Percentiles rank a stretch among this genome's conserved stretches.
Evolutionary conservation across 306 rosid species (phyloP).

Genomic region (Cicer pinnatifidum): DNA sequence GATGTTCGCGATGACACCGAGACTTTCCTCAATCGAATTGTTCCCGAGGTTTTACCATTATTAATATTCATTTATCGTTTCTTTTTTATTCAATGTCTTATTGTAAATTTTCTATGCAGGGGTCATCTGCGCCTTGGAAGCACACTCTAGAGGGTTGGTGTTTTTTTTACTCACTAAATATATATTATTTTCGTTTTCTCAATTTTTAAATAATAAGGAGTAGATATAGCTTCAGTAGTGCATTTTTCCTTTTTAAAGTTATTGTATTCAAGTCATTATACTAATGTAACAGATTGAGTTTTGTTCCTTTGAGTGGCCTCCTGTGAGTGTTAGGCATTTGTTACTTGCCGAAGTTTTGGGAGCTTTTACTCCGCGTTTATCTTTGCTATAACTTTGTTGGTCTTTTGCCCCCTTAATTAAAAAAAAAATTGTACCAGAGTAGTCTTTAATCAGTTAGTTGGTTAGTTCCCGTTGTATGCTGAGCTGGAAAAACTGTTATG

Average conservation of each 20-base stretch:
- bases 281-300: neutral
- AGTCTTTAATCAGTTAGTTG: neutral
- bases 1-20: slow-evolving; percentile 90
- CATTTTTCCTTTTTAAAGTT: neutral
- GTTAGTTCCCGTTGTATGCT: neutral
- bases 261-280: neutral
- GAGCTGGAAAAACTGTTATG: neutral
- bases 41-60: slow-evolving; percentile 73
- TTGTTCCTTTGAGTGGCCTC: no score
- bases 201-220: neutral
- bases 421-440: no score
- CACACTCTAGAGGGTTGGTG: slow-evolving; percentile 85
- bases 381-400: no score
- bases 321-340: no score
- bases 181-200: neutral
- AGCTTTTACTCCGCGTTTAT: no score
- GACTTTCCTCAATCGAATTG: slow-evolving; percentile 74
- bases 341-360: no score
- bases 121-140: slow-evolving; percentile 89
- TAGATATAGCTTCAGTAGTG: slow-evolving; percentile 5
- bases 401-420: no score
- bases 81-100: neutral
- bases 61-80: neutral
- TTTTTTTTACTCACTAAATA: neutral
- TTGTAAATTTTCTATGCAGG: slow-evolving; percentile 51